Percentiles rank a stretch among this genome's conserved stretches.
Evolutionary conservation across 768 basidiomycete species (phyloP).

Genomic region (Hydnomerulius pinastri): DNA sequence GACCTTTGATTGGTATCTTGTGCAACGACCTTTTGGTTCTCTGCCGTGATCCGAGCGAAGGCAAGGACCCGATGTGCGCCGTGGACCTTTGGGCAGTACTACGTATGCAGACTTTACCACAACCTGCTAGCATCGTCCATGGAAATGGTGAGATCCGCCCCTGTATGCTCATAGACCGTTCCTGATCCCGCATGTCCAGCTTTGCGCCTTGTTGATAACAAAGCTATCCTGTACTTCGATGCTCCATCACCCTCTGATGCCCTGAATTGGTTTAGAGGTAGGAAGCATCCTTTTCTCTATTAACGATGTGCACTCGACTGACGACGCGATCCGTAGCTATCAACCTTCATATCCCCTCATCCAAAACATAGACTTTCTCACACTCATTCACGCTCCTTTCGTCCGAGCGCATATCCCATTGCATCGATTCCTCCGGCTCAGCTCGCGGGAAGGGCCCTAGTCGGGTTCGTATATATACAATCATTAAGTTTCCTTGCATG

Average conservation of each 20-base stretch:
- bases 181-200: conserved; percentile 42
- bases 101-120: conserved; percentile 90
- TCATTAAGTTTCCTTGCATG: conserved; percentile 34
- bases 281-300: conserved; percentile 11
- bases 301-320: background rate
- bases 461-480: conserved; percentile 35
- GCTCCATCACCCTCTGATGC: conserved; percentile 83
- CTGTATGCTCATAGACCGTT: background rate
- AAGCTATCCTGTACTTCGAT: conserved; percentile 88
- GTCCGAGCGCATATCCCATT: conserved; percentile 5
- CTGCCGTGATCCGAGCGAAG: conserved; percentile 83
- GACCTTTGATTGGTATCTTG: conserved; percentile 76
- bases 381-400: conserved; percentile 10
- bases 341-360: conserved; percentile 84
- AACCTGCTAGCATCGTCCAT: conserved; percentile 88
- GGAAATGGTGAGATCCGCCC: conserved; percentile 62
- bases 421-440: conserved; percentile 7
- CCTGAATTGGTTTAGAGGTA: conserved; percentile 89
- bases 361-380: conserved; percentile 59
- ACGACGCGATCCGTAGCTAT: conserved; percentile 55
- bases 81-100: conserved; percentile 98
- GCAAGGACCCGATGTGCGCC: conserved; percentile 66
- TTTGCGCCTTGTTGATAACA: conserved; percentile 88
- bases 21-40: conserved; percentile 94
- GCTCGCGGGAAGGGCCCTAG: conserved; percentile 20